Percentiles rank a stretch among this genome's conserved stretches.
These are phyloP conservation scores for Quillaja saponaria DNA, from an alignment of 306 rosid genomes.

Conservation along the genomic window DNA sequence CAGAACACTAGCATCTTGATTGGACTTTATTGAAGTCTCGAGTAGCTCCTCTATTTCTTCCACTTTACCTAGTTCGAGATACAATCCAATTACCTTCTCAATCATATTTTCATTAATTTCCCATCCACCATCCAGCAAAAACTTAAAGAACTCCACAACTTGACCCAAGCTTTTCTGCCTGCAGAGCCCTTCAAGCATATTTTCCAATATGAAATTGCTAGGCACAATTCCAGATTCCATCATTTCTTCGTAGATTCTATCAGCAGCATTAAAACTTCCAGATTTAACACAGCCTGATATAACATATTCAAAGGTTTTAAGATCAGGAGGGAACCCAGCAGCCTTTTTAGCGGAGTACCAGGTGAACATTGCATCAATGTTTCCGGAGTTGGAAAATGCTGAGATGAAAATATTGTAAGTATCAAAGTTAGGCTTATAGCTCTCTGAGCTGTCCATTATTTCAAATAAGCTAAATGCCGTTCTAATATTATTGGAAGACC, in stretches of 20 bases:
- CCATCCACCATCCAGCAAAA: slow-evolving; percentile 40
- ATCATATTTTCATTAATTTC: slow-evolving; percentile 41
- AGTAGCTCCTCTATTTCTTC: slow-evolving; percentile 53
- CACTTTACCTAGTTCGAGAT: slow-evolving; percentile 36
- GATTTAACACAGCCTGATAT: slow-evolving; percentile 52
- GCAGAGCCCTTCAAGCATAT: slow-evolving; percentile 56
- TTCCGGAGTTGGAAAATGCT: slow-evolving; percentile 48
- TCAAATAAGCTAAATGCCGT: slow-evolving; percentile 63
- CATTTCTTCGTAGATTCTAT: slow-evolving; percentile 51
- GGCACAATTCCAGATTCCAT: slow-evolving; percentile 42
- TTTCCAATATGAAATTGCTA: slow-evolving; percentile 45
- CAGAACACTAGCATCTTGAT: slow-evolving; percentile 31
- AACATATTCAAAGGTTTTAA: slow-evolving; percentile 53
- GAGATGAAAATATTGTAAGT: slow-evolving; percentile 52
- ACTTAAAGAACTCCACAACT: slow-evolving; percentile 43
- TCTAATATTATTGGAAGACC: slow-evolving; percentile 49
- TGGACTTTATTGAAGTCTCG: slow-evolving; percentile 23
- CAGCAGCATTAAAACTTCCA: slow-evolving; percentile 42
- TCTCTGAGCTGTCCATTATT: slow-evolving; percentile 63
- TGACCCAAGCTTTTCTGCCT: slow-evolving; percentile 38
- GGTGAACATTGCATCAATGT: slow-evolving; percentile 53
- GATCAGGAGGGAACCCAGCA: slow-evolving; percentile 44
- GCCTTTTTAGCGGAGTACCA: slow-evolving; percentile 59
- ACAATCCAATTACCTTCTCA: slow-evolving; percentile 44
- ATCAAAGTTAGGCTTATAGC: slow-evolving; percentile 48